These are phyloP conservation scores for Cladosporium sp. DNA, from an alignment of 2,329 filamentous ascomycete genomes.

Conservation along the genomic window DNA sequence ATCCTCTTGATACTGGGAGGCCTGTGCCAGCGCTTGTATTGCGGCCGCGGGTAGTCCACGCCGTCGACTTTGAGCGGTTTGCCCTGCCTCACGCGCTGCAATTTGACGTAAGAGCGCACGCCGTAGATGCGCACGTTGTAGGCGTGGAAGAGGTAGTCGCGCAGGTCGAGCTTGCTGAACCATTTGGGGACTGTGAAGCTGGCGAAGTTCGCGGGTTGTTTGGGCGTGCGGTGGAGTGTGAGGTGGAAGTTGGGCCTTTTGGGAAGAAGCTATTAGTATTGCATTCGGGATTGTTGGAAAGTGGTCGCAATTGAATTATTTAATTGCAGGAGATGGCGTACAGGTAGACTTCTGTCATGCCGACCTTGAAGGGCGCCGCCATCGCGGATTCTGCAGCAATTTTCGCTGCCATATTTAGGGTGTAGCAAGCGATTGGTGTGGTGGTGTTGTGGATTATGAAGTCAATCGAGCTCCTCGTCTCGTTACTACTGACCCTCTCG, in stretches of 20 bases:
- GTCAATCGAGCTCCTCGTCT: not conserved
- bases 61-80: conserved; percentile 23
- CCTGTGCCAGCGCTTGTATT: conserved; percentile 57
- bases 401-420: conserved; percentile 5
- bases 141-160: conserved; percentile 85
- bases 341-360: conserved; percentile 35
- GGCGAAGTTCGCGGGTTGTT: conserved; percentile 73
- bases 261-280: conserved; percentile 8
- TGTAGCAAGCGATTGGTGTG: not conserved
- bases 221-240: conserved; percentile 69
- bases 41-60: conserved; percentile 15
- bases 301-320: not conserved
- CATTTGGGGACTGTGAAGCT: conserved; percentile 85
- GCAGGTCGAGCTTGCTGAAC: conserved; percentile 94
- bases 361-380: conserved; percentile 28
- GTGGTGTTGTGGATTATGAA: too few species aligned
- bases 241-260: conserved; percentile 75
- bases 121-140: conserved; percentile 71
- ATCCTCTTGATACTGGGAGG: conserved; percentile 80
- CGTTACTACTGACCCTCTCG: not conserved
- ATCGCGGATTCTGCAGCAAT: not conserved
- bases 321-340: conserved; percentile 16
- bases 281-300: not conserved
- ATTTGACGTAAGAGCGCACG: conserved; percentile 76
- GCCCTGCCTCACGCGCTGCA: conserved; percentile 58